Evolutionary conservation across 2,329 filamentous ascomycete genomes (phyloP).

Genomic region (Penicillium sp.): DNA sequence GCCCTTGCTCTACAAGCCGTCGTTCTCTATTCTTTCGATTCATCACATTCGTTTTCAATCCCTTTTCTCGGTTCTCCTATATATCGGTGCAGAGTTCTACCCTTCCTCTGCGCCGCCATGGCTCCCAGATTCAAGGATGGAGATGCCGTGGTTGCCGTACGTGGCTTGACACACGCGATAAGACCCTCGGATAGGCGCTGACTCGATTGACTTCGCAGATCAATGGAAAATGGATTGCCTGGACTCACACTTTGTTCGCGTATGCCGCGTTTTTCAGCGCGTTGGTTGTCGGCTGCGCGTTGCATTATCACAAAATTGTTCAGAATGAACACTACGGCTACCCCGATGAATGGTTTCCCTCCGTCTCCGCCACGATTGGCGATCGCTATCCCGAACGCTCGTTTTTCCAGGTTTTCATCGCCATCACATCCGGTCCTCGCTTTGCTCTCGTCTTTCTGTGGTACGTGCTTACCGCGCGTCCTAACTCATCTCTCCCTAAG

Average conservation of each 20-base stretch:
- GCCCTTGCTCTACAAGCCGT: constrained; percentile 31
- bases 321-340: constrained; percentile 96
- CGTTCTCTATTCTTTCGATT: constrained; percentile 32
- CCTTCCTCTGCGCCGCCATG: constrained; percentile 50
- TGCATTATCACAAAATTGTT: constrained; percentile 97
- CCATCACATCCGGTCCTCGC: constrained; percentile 89
- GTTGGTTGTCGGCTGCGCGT: constrained; percentile 73
- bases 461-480: constrained; percentile 83
- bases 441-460: constrained; percentile 89
- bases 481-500: constrained; percentile 75
- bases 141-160: constrained; percentile 63
- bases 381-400: constrained; percentile 96
- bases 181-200: constrained; percentile 31
- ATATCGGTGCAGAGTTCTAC: constrained; percentile 21
- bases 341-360: constrained; percentile 94
- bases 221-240: constrained; percentile 88
- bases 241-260: constrained; percentile 79
- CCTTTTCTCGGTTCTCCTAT: constrained; percentile 10
- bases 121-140: constrained; percentile 65
- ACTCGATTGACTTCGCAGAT: constrained; percentile 53
- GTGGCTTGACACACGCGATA: constrained; percentile 31
- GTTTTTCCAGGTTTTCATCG: constrained; percentile 96
- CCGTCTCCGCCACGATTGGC: constrained; percentile 94
- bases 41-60: constrained; percentile 19
- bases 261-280: constrained; percentile 86